These are phyloP conservation scores for Euphorbia pulcherrima DNA, from an alignment of 345 rosid species.

Conservation along the genomic window DNA sequence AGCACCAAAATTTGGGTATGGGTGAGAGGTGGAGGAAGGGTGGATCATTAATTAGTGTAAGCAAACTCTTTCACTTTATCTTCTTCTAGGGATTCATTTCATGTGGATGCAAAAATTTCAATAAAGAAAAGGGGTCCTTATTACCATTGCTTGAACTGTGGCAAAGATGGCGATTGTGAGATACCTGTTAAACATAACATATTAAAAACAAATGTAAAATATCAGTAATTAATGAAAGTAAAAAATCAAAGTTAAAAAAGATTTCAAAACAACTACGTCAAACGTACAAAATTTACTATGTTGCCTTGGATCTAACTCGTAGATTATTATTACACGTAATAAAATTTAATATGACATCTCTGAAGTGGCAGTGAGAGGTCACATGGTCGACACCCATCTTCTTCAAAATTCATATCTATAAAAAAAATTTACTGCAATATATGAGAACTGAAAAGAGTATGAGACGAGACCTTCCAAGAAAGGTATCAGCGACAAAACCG, in stretches of 20 bases:
- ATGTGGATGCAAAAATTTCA: background rate
- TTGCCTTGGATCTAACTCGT: too few relatives aligned
- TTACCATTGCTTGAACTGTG: conserved; percentile 74
- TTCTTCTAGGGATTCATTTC: background rate
- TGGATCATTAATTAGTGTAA: background rate
- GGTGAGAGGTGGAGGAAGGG: background rate
- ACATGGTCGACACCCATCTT: too few relatives aligned
- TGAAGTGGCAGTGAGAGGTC: too few relatives aligned
- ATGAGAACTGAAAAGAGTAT: background rate
- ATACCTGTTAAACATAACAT: conserved; percentile 44
- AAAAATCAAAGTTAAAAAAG: background rate
- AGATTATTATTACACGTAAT: too few relatives aligned
- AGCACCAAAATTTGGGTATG: conserved; percentile 7
- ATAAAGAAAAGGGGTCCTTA: background rate
- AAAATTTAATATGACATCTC: too few relatives aligned
- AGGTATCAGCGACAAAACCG: conserved; percentile 90
- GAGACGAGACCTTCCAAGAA: conserved; percentile 70
- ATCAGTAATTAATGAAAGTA: too few relatives aligned
- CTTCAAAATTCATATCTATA: too few relatives aligned
- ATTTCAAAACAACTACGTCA: too few relatives aligned
- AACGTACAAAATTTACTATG: too few relatives aligned
- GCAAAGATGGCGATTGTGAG: conserved; percentile 85
- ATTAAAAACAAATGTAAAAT: too few relatives aligned
- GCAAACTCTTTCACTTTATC: background rate
- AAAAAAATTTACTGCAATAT: too few relatives aligned